A percentile compares a stretch with the other conserved stretches of the same genome.
phyloP scores from a whole-genome alignment of 2,329 filamentous ascomycete genomes.

The Blastomyces emzantsi region DNA sequence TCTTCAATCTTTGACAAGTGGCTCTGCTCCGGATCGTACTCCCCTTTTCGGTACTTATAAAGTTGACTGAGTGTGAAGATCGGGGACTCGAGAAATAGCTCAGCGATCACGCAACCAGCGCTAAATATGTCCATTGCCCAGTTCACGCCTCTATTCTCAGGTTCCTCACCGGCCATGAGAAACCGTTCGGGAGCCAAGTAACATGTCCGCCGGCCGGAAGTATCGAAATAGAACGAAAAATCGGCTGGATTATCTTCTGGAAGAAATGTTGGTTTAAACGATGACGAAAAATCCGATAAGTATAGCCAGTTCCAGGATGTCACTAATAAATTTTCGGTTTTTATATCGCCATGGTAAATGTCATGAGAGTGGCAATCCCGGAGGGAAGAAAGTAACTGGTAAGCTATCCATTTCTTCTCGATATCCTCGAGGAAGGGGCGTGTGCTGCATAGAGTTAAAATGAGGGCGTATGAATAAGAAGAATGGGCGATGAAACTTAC shows the following conservation, averaged over 20 bases:
- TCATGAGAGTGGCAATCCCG: slow-evolving; percentile 84
- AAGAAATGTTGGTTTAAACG: slow-evolving; percentile 87
- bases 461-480: slow-evolving; percentile 1
- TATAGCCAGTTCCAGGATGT: slow-evolving; percentile 99
- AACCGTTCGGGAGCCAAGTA: slow-evolving; percentile 95
- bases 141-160: slow-evolving; percentile 54
- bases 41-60: slow-evolving; percentile 84
- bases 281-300: slow-evolving; percentile 90
- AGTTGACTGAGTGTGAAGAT: slow-evolving; percentile 98
- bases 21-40: slow-evolving; percentile 78
- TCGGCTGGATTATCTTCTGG: slow-evolving; percentile 96
- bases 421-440: slow-evolving; percentile 94
- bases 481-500: slow-evolving; percentile 24
- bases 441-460: slow-evolving; percentile 53
- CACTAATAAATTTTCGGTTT: slow-evolving; percentile 92
- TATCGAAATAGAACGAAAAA: slow-evolving; percentile 97
- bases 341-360: slow-evolving; percentile 95
- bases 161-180: slow-evolving; percentile 58
- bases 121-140: slow-evolving; percentile 99
- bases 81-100: slow-evolving; percentile 87
- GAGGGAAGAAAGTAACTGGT: slow-evolving; percentile 85
- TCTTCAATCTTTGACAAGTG: slow-evolving; percentile 83
- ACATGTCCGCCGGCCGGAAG: slow-evolving; percentile 81
- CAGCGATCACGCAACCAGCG: slow-evolving; percentile 90
- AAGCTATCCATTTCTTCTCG: slow-evolving; percentile 98